Base-by-base conservation (phyloP, 768 basidiomycete species). In the Mycena vulgaris region DNA sequence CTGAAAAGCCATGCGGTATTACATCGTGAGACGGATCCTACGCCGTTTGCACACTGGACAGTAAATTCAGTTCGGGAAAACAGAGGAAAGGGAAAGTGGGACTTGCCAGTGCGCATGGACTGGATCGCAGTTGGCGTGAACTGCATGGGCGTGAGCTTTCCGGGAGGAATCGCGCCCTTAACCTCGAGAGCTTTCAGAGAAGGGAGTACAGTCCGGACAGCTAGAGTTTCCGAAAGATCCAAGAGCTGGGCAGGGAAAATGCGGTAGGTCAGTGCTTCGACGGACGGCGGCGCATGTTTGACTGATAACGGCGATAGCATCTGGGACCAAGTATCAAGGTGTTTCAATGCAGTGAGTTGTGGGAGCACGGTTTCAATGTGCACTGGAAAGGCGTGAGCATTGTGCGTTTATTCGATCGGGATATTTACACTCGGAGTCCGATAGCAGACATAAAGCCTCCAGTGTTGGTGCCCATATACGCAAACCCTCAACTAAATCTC, bases 21-120 rank as follows among this genome's bases (percentile, higher is more conserved):
- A 66, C 47, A 68, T 62, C 53, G 60, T 68, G 25, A 68, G 37
- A 27, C 67, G n/a, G 25, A 68, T 68, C 59, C 60, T 48, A 21
- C 67, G 60, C 47, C 59, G 40, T 42, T 63, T 68, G 52, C 67
- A 68, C 60, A 68, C 67, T 68, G 27, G 10, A 17, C 14, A 35
- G 17, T 0, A 3, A 17, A 25, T 7, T 6, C 4, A 5, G 11
- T 27, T 2, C 35, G 48, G 23, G 40, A 56, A 47, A 48, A 33
- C 2, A 1, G 17, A 31, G 25, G n/a, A 30, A 4, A 30, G 8
- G 0, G 48, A 33, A 45, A n/a, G 19, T 9, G 11, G n/a, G 13
- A 68, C 68, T 27, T 16, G 21, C 67, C 53, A 33, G 55, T 37
- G 2, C 45, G 33, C 0, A 69, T 49, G 1, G 47, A 39, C 47